Percentiles rank a stretch among this genome's conserved stretches.
These are phyloP conservation scores for Epicoccum nigrum DNA, from an alignment of 2,329 filamentous ascomycete genomes.

Conservation along the genomic window DNA sequence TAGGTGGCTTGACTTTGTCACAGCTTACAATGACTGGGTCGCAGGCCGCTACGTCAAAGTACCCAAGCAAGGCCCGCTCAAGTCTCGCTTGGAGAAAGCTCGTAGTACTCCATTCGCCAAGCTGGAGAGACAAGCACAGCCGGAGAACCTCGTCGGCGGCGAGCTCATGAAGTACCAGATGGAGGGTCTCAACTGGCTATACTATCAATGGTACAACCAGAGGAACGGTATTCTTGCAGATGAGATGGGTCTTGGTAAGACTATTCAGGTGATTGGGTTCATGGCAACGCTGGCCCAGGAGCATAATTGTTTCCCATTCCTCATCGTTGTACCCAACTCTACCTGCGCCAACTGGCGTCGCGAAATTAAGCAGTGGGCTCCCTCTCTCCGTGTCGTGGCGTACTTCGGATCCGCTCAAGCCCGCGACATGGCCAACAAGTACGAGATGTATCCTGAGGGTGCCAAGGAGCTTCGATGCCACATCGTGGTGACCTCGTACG, in stretches of 20 bases:
- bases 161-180: slow-evolving; percentile 93
- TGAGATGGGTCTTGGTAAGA: slow-evolving; percentile 98
- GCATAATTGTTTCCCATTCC: slow-evolving; percentile 83
- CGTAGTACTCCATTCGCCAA: slow-evolving; percentile 70
- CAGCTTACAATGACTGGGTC: slow-evolving; percentile 86
- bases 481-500: slow-evolving; percentile 93
- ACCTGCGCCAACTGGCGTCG: slow-evolving; percentile 98
- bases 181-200: slow-evolving; percentile 92
- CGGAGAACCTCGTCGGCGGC: slow-evolving; percentile 73
- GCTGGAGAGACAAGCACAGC: slow-evolving; percentile 73
- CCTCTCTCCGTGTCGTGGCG: slow-evolving; percentile 83
- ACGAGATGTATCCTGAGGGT: slow-evolving; percentile 80
- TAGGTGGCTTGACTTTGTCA: slow-evolving; percentile 78
- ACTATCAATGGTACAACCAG: slow-evolving; percentile 82
- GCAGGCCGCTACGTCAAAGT: slow-evolving; percentile 75
- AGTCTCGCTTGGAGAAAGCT: slow-evolving; percentile 70
- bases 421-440: slow-evolving; percentile 75
- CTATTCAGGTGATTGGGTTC: slow-evolving; percentile 87
- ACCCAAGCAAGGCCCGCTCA: slow-evolving; percentile 62
- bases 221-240: slow-evolving; percentile 92
- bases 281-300: slow-evolving; percentile 70
- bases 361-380: slow-evolving; percentile 93
- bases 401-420: slow-evolving; percentile 82
- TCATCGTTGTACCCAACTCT: slow-evolving; percentile 91
- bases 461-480: slow-evolving; percentile 79